phyloP scores from a whole-genome alignment of 768 basidiomycete species.

The Russula foetens region DNA sequence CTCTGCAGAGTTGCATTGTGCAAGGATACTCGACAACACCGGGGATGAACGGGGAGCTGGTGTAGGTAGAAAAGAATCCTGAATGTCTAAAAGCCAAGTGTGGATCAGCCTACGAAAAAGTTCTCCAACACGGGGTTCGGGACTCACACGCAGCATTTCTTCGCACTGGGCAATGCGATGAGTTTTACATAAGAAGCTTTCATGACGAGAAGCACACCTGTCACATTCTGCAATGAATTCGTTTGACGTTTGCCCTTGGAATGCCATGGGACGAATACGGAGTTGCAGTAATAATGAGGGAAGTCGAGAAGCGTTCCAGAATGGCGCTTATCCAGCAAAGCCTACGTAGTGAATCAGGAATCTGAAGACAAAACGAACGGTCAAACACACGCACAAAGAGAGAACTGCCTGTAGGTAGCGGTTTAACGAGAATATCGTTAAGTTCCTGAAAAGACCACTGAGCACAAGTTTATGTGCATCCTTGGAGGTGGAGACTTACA shows the following conservation, averaged over 20 bases:
- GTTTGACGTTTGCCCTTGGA: slow-evolving; percentile 19
- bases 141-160: slow-evolving; percentile 8
- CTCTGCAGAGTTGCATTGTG: not conserved
- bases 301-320: slow-evolving; percentile 22
- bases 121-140: not conserved
- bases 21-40: not conserved
- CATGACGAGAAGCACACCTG: slow-evolving; percentile 5
- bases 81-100: not conserved
- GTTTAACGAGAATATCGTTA: slow-evolving; percentile 18
- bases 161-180: not conserved
- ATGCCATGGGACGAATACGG: slow-evolving; percentile 20
- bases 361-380: not conserved
- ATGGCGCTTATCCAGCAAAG: slow-evolving; percentile 22
- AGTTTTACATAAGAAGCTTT: not conserved
- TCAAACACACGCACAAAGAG: slow-evolving; percentile 14
- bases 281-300: slow-evolving; percentile 21
- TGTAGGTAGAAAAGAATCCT: not conserved
- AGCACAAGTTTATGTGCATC: not conserved
- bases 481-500: not conserved
- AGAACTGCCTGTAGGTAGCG: slow-evolving; percentile 16
- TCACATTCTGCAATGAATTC: slow-evolving; percentile 16
- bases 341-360: slow-evolving; percentile 2
- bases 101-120: not conserved
- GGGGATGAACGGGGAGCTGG: not conserved
- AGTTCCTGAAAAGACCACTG: slow-evolving; percentile 17